Evolutionary conservation across 2,329 filamentous ascomycete genomes (phyloP).

Genomic region (Ceratocystis variospora): DNA sequence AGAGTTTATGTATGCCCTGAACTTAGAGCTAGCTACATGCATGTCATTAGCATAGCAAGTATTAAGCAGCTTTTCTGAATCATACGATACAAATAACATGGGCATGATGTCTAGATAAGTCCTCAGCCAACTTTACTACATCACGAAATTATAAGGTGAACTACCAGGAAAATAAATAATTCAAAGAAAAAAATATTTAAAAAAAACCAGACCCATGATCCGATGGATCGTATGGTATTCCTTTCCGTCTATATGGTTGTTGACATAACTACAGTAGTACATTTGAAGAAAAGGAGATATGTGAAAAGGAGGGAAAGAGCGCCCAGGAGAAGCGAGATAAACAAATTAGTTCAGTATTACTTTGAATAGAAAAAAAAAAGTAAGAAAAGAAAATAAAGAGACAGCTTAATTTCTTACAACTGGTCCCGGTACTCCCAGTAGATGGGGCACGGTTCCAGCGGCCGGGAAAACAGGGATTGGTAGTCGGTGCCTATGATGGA

Average conservation of each 20-base stretch:
- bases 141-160: neutral
- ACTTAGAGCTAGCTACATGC: too few species aligned
- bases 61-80: neutral
- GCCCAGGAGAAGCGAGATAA: neutral
- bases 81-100: neutral
- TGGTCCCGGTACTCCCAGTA: constrained; percentile 56
- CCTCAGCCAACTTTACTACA: neutral
- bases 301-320: neutral
- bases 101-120: neutral
- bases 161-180: neutral
- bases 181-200: neutral
- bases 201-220: neutral
- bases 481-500: constrained; percentile 57
- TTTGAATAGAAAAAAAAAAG: neutral
- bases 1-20: too few species aligned
- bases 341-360: neutral
- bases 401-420: neutral
- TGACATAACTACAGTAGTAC: constrained; percentile 13
- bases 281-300: neutral
- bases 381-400: constrained; percentile 6
- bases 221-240: neutral
- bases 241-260: constrained; percentile 11
- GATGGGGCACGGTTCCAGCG: constrained; percentile 55
- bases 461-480: constrained; percentile 58
- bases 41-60: neutral